Evolutionary conservation across 1,139 yeast species (phyloP), one percentile per base, ranked within the genome.

Genomic region (Pichia sp.): DNA sequence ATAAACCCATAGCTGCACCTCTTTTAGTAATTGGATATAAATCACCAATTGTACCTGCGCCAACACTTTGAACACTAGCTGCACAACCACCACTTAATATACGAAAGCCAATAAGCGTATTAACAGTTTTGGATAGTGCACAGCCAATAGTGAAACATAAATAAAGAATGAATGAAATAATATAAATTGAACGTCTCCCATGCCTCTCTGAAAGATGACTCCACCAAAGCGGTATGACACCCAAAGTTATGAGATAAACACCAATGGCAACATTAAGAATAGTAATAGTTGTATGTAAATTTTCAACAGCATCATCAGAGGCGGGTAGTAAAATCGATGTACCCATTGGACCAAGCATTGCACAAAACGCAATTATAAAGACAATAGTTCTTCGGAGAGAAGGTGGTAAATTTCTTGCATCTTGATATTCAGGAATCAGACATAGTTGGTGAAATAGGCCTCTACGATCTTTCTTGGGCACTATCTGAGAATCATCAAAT

Each of bases 191-290:
- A 46, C 96, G 66, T 52, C 96, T 69, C 3, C 96, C 96, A 54
- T 76, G 74, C 45, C 71, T 66, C 60, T 87, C 96, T 42, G 90
- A 80, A 48, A 85, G 72, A 6, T 84, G 76, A 6, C 92, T 82
- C 95, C 96, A 87, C 95, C 95, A 87, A 39, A 87, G 60, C 1
- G 96, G 96, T 57, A 86, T 80, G 1, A 87, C 69, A 12, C 96
- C 96, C 35, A 87, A 60, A 1, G 92, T 71, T 22, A 86, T 60
- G 26, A 86, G 64, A 59, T 86, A 87, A 11, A 86, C 74, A 56
- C 96, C 96, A 47, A 86, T 87, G 1, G 92, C 80, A 16, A 87
- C 71, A 57, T 86, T 87, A 30, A 86, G 89, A 51, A 76, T 69
- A 26, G 80, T 67, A 1, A 71, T 73, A 4, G 76, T 58, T 0